These are phyloP conservation scores for Diaporthe citriasiana DNA, from an alignment of 2,329 filamentous ascomycete species.

Conservation along the genomic window DNA sequence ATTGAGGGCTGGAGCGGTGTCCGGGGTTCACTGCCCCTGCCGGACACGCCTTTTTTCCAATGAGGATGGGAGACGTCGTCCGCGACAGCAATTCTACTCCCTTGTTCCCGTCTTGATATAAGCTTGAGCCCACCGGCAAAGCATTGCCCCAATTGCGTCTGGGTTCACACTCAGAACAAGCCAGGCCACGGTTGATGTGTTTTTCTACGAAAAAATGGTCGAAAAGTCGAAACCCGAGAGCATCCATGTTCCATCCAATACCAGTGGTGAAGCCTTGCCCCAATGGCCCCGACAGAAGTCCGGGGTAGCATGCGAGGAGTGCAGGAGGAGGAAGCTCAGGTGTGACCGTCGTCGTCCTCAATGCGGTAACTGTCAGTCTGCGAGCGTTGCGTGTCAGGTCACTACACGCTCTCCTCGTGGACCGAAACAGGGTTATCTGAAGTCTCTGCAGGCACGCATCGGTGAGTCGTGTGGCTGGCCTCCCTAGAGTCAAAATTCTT, in stretches of 20 bases:
- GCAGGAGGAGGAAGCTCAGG: conserved; percentile 31
- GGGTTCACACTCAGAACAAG: neutral
- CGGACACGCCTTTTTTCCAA: no score
- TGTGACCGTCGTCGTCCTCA: conserved; percentile 26
- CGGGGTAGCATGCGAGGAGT: conserved; percentile 30
- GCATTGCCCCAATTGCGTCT: neutral
- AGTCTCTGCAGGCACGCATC: conserved; percentile 46
- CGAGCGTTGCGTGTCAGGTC: neutral
- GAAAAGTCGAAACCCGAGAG: neutral
- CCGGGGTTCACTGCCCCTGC: neutral
- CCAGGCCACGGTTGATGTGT: neutral
- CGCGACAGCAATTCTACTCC: neutral
- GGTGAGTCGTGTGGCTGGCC: conserved; percentile 38
- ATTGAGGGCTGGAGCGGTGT: neutral
- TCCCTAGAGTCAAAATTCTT: neutral
- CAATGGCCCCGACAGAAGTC: conserved; percentile 5
- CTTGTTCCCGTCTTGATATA: neutral
- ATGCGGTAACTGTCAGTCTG: conserved; percentile 11
- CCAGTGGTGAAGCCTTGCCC: neutral
- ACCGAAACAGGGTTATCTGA: conserved; percentile 46
- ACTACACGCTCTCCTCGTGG: conserved; percentile 38
- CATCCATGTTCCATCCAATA: neutral
- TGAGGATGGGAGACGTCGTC: neutral
- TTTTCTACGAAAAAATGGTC: neutral
- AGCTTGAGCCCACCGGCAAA: neutral